A percentile compares a stretch with the other conserved stretches of the same genome.
phyloP scores from a whole-genome alignment of 2,329 filamentous ascomycete species.

The Xylaria sp. region DNA sequence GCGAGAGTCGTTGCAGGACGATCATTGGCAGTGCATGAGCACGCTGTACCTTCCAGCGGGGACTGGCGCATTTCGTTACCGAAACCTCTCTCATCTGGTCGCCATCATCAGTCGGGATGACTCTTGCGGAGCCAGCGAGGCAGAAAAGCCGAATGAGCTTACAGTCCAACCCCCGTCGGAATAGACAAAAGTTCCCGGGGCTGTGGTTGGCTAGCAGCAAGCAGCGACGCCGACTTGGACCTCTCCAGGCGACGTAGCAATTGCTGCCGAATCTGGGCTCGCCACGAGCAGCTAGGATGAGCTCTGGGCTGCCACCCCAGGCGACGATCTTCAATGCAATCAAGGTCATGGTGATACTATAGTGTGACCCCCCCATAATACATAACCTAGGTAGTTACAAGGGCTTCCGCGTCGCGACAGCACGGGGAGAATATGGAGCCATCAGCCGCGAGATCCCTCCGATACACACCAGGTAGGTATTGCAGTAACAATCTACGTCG shows the following conservation, averaged over 20 bases:
- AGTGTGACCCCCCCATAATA: slow-evolving; percentile 19
- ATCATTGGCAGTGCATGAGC: slow-evolving; percentile 11
- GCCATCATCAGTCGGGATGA: not conserved
- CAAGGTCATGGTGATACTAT: slow-evolving; percentile 27
- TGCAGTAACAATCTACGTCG: slow-evolving; percentile 12
- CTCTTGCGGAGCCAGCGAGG: slow-evolving; percentile 10
- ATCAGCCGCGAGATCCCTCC: slow-evolving; percentile 30
- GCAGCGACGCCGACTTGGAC: slow-evolving; percentile 20
- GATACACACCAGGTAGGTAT: not conserved
- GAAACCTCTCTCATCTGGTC: not conserved
- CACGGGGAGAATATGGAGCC: slow-evolving; percentile 2
- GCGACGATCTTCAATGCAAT: slow-evolving; percentile 33
- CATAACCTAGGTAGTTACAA: not conserved
- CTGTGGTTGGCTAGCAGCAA: slow-evolving; percentile 20
- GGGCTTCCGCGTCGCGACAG: not conserved
- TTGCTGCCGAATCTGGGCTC: slow-evolving; percentile 28
- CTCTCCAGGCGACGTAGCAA: slow-evolving; percentile 13
- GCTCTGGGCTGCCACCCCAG: slow-evolving; percentile 24
- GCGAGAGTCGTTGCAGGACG: slow-evolving; percentile 5
- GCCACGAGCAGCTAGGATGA: slow-evolving; percentile 33
- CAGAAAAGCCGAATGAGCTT: slow-evolving; percentile 17
- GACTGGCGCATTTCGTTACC: slow-evolving; percentile 8
- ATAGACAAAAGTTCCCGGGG: slow-evolving; percentile 23
- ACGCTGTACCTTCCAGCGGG: not conserved
- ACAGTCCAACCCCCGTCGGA: not conserved